A percentile compares a stretch with the other conserved stretches of the same genome.
These are phyloP conservation scores for Hypericum androsaemum DNA, from an alignment of 345 rosid species.

Conservation along the genomic window DNA sequence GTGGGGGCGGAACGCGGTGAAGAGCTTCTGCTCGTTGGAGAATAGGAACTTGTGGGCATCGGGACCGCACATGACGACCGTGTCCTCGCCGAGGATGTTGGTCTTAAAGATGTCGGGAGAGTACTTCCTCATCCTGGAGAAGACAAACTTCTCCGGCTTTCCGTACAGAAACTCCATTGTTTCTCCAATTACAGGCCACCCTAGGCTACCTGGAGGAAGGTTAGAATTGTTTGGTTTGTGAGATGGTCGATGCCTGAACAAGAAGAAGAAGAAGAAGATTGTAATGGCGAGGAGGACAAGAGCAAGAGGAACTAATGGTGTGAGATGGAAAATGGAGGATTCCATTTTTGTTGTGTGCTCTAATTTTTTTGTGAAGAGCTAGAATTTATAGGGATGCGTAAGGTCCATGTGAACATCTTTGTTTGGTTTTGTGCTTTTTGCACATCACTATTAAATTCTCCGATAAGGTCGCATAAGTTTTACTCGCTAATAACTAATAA, in stretches of 20 bases:
- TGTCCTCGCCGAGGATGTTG: constrained; percentile 40
- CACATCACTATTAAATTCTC: too few species aligned
- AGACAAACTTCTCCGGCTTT: constrained; percentile 40
- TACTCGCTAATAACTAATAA: too few species aligned
- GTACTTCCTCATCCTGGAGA: constrained; percentile 34
- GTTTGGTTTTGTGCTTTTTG: too few species aligned
- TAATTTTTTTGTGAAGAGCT: too few species aligned
- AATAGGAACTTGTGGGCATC: constrained; percentile 46
- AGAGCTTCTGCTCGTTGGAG: constrained; percentile 41
- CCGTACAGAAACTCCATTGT: constrained; percentile 36
- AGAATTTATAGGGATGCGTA: too few species aligned
- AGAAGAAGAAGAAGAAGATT: neutral
- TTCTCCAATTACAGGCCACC: constrained; percentile 52
- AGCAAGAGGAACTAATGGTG: neutral
- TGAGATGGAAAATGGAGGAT: too few species aligned
- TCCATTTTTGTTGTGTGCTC: too few species aligned
- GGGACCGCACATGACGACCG: constrained; percentile 49
- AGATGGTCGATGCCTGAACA: neutral
- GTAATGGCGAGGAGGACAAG: neutral
- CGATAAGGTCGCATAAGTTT: too few species aligned
- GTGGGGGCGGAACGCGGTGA: constrained; percentile 45
- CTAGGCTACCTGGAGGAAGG: constrained; percentile 55
- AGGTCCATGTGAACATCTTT: too few species aligned
- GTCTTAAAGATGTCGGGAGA: constrained; percentile 48
- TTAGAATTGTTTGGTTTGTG: neutral